These are phyloP conservation scores for Psilocybe subaeruginosa DNA, from an alignment of 768 basidiomycete species.

Conservation along the genomic window DNA sequence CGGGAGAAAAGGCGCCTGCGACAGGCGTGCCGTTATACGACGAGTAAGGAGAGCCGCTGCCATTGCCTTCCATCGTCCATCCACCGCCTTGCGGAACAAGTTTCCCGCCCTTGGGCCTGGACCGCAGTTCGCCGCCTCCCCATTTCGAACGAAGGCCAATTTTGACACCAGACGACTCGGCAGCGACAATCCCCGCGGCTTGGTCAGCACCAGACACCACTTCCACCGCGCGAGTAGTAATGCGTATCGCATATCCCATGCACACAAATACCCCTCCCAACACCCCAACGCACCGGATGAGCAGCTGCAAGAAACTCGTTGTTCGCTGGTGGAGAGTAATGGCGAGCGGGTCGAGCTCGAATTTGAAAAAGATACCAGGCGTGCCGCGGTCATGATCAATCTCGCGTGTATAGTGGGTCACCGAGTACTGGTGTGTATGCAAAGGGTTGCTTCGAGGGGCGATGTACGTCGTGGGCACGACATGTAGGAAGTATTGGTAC, in stretches of 20 bases:
- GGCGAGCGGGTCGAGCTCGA: slow-evolving; percentile 89
- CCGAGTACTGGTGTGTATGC: slow-evolving; percentile 87
- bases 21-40: slow-evolving; percentile 37
- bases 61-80: slow-evolving; percentile 58
- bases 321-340: slow-evolving; percentile 90
- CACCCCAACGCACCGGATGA: slow-evolving; percentile 90
- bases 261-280: slow-evolving; percentile 91
- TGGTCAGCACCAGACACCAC: slow-evolving; percentile 60
- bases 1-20: slow-evolving; percentile 30
- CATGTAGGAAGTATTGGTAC: slow-evolving; percentile 93
- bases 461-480: slow-evolving; percentile 95
- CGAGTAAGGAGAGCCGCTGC: slow-evolving; percentile 36
- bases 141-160: slow-evolving; percentile 65
- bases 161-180: slow-evolving; percentile 63
- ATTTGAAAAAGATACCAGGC: slow-evolving; percentile 98
- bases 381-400: slow-evolving; percentile 77
- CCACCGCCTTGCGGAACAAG: slow-evolving; percentile 61
- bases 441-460: slow-evolving; percentile 68
- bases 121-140: slow-evolving; percentile 64
- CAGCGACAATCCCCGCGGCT: slow-evolving; percentile 58
- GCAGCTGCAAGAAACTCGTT: slow-evolving; percentile 75
- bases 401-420: slow-evolving; percentile 86
- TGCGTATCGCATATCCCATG: slow-evolving; percentile 73
- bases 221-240: slow-evolving; percentile 66
- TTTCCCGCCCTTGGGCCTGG: slow-evolving; percentile 47